Evolutionary conservation across 2,329 filamentous ascomycete species (phyloP).

Genomic region (Diaporthe velutina): DNA sequence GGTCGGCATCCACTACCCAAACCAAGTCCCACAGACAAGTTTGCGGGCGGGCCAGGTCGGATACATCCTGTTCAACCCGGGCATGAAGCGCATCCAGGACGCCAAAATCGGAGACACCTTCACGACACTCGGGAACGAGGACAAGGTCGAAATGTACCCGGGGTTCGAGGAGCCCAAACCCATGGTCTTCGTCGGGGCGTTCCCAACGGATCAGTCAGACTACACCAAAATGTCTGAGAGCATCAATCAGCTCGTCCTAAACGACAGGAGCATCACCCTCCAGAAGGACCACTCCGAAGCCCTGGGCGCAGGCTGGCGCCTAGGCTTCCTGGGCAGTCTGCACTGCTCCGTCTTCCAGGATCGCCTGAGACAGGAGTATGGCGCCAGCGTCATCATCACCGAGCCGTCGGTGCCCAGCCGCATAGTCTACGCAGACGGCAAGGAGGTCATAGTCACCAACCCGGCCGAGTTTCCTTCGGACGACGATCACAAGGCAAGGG

Average conservation of each 20-base stretch:
- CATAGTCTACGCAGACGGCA: conserved; percentile 83
- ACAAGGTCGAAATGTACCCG: conserved; percentile 81
- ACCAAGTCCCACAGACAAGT: conserved; percentile 83
- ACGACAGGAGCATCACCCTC: conserved; percentile 93
- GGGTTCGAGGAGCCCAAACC: conserved; percentile 98
- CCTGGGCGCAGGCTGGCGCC: conserved; percentile 90
- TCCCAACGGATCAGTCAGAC: conserved; percentile 91
- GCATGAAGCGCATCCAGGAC: conserved; percentile 97
- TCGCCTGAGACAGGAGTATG: conserved; percentile 92
- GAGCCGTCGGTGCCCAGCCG: conserved; percentile 95
- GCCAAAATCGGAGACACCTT: conserved; percentile 97
- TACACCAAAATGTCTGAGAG: conserved; percentile 91
- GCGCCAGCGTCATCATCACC: conserved; percentile 94
- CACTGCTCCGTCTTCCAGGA: conserved; percentile 99
- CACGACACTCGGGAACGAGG: conserved; percentile 83
- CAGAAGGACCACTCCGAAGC: conserved; percentile 96
- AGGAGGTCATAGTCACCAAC: conserved; percentile 83
- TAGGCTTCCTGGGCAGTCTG: conserved; percentile 95
- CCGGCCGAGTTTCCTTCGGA: conserved; percentile 87
- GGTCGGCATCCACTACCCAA: conserved; percentile 95
- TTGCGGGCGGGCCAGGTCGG: conserved; percentile 94
- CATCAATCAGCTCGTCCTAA: conserved; percentile 92
- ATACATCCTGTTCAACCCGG: conserved; percentile 97
- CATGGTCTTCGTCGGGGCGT: conserved; percentile 99
- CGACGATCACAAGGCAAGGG: conserved; percentile 61